A percentile compares a stretch with the other conserved stretches of the same genome.
phyloP scores from a whole-genome alignment of 129 eudicot species.

The Logfia minima region DNA sequence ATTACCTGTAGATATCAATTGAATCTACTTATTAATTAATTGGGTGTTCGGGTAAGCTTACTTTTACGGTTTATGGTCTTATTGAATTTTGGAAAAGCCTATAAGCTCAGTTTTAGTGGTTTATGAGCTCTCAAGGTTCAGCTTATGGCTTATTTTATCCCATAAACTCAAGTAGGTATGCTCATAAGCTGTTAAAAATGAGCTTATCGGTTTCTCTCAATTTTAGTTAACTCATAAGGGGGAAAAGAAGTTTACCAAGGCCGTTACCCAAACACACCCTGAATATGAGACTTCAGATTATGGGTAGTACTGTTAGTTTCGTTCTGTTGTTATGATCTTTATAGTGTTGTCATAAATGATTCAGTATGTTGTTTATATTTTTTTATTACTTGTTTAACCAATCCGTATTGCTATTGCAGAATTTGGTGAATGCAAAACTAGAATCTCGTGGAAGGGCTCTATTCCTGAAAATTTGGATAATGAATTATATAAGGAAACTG shows the following conservation, averaged over 20 bases:
- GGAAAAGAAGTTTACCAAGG: too few species aligned
- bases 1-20: neutral
- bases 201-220: too few species aligned
- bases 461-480: constrained; percentile 24
- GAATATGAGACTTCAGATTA: neutral
- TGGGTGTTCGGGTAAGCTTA: neutral
- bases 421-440: constrained; percentile 21
- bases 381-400: neutral
- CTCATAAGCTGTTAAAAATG: too few species aligned
- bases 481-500: constrained; percentile 52
- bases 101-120: too few species aligned
- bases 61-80: neutral
- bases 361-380: neutral
- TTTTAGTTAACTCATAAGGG: too few species aligned
- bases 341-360: neutral
- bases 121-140: too few species aligned
- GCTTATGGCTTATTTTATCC: neutral
- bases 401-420: constrained; percentile 20
- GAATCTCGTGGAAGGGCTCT: constrained; percentile 13
- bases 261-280: too few species aligned
- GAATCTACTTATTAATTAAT: neutral
- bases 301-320: neutral
- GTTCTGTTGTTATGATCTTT: neutral
- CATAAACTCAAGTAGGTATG: neutral
- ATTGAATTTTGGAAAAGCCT: neutral